Base-by-base conservation (phyloP, 2,329 filamentous ascomycete genomes). In the Didymella pomorum region DNA sequence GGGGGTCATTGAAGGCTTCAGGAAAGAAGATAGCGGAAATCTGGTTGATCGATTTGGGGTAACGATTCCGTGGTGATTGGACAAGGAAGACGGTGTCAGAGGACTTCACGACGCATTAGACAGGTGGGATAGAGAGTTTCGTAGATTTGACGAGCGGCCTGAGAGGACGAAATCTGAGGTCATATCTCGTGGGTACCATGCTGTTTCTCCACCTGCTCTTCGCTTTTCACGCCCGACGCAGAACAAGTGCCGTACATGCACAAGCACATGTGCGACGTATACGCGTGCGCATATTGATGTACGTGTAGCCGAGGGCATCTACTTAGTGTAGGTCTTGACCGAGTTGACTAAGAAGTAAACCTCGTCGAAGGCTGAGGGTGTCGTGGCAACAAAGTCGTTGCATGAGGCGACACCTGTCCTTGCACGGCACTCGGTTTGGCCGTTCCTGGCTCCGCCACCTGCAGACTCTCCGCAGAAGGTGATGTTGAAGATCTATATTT, bases 371-470 rank as follows among this genome's bases (percentile, higher is more conserved):
- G 62, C 65, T 8, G 55, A 28, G 1, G 69, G 69, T 11, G 64
- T 60, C 29, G 61, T 47, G 18, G 58, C 51, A 44, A 73, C 68
- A 52, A 53, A 71, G 12, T 54, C 56, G 28, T 60, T 49, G 47
- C 69, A 71, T 9, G 55, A 87, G 39, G 75, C 60, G 0, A 85
- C 88, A 58, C 84, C 79, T 21, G 69, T 71, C 37, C 42, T 45
- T 2, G 45, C 33, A 14, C 45, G 48, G 42, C 60, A 66, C 14
- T 44, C 20, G 3, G 54, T 58, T 29, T 60, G 44, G 11, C 37
- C 45, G 48, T 71, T 67, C 87, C 89, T 95, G 28, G 87, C 59
- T 35, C 52, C 80, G 7, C 46, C 62, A 16, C 53, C 56, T 12
- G 59, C 58, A 29, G 48, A 44, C 6, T 26, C 76, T 53, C 82